Evolutionary conservation across 2,329 filamentous ascomycete species (phyloP).

Genomic region (Keithomyces neogunnii): DNA sequence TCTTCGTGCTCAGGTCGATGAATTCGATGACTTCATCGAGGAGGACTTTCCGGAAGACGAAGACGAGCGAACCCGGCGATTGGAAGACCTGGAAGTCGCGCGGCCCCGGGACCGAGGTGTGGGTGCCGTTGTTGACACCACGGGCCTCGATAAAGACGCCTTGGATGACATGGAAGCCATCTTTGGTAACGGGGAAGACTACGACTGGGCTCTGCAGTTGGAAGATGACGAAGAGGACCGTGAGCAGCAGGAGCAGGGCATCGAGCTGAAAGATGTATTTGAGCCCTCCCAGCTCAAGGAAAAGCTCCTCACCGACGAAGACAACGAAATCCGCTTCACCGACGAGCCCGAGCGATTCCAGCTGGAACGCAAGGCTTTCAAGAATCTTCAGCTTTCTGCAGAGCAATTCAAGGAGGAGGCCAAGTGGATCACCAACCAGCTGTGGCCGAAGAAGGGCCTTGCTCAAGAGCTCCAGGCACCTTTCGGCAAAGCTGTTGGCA

Average conservation of each 20-base stretch:
- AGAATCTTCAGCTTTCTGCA: conserved; percentile 67
- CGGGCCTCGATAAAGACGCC: conserved; percentile 83
- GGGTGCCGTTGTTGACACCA: conserved; percentile 64
- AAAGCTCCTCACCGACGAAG: conserved; percentile 89
- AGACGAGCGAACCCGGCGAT: conserved; percentile 62
- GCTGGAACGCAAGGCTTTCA: conserved; percentile 81
- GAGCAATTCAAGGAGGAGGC: conserved; percentile 88
- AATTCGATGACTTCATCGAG: conserved; percentile 94
- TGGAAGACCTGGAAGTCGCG: conserved; percentile 83
- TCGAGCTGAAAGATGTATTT: conserved; percentile 96
- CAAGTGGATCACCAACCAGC: conserved; percentile 80
- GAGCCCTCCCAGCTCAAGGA: conserved; percentile 92
- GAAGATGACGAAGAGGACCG: conserved; percentile 81
- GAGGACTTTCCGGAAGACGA: conserved; percentile 89
- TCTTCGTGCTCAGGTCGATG: conserved; percentile 59
- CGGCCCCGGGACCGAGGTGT: conserved; percentile 66
- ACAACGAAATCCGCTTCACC: conserved; percentile 79
- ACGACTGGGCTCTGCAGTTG: conserved; percentile 85
- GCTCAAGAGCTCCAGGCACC: conserved; percentile 64
- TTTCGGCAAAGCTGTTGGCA: conserved; percentile 80
- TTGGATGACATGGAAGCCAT: conserved; percentile 94
- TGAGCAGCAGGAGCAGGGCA: conserved; percentile 68
- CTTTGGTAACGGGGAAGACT: conserved; percentile 92
- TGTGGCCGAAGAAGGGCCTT: conserved; percentile 81
- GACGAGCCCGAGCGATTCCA: conserved; percentile 95